phyloP scores from a whole-genome alignment of 345 rosid species.

The Citrus hindsii region DNA sequence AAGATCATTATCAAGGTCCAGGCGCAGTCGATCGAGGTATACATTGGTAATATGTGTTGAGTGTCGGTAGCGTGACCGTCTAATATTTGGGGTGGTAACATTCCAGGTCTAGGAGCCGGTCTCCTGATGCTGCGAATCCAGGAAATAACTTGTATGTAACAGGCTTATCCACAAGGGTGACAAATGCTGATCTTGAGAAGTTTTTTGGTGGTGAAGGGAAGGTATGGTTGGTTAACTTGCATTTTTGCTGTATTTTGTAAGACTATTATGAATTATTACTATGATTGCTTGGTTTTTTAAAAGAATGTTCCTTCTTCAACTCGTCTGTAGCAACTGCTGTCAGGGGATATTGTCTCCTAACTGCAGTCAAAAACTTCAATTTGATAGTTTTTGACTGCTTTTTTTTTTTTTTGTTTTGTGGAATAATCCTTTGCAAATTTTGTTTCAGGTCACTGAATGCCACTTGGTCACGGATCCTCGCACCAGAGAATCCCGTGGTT shows the following conservation, averaged over 20 bases:
- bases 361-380: neutral
- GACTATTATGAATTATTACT: neutral
- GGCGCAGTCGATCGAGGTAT: conserved; percentile 53
- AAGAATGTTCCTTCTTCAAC: neutral
- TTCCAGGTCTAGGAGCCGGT: conserved; percentile 58
- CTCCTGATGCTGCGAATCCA: conserved; percentile 41
- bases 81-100: neutral
- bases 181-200: conserved; percentile 46
- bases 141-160: conserved; percentile 69
- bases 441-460: conserved; percentile 55
- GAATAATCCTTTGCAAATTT: conserved; percentile 2
- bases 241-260: neutral
- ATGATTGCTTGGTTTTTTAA: neutral
- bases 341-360: neutral
- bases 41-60: neutral
- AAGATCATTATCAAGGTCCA: conserved; percentile 47
- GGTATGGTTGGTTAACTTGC: conserved; percentile 30
- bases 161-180: conserved; percentile 58
- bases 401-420: neutral
- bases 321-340: neutral
- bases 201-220: conserved; percentile 55
- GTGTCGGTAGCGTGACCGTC: neutral
- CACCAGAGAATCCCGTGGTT: conserved; percentile 62
- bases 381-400: neutral
- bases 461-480: conserved; percentile 58